phyloP scores from a whole-genome alignment of 768 basidiomycete genomes.

The Pleurotus platypus region DNA sequence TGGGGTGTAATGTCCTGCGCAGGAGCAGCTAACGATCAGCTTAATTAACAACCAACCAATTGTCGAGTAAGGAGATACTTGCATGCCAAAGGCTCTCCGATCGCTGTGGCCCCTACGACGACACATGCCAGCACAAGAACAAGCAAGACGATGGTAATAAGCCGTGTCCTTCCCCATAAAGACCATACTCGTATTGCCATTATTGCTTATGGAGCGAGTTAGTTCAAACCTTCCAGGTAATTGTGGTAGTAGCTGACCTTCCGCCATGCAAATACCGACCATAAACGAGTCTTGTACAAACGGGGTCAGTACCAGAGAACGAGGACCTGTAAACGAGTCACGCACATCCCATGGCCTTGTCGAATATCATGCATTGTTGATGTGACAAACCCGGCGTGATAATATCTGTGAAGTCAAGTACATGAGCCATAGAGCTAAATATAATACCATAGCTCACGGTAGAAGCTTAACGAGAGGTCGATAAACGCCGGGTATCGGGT shows the following conservation, averaged over 20 bases:
- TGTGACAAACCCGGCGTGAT: too few species aligned
- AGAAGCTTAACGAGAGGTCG: too few species aligned
- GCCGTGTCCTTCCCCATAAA: background rate
- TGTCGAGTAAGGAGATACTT: background rate
- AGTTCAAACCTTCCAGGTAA: background rate
- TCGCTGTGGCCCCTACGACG: background rate
- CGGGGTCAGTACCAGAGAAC: too few species aligned
- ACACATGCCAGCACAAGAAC: background rate
- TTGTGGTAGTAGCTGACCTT: background rate
- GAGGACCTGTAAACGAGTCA: too few species aligned
- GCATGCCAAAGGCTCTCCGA: background rate
- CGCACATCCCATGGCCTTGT: too few species aligned
- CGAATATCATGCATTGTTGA: too few species aligned
- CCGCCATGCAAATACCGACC: background rate
- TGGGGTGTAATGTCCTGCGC: background rate
- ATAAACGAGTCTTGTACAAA: background rate
- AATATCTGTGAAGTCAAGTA: too few species aligned
- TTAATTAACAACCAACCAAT: too few species aligned
- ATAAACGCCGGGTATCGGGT: too few species aligned
- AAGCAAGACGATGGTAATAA: background rate
- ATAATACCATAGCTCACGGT: too few species aligned
- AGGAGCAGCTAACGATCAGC: background rate
- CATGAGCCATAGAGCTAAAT: too few species aligned
- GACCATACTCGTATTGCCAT: background rate
- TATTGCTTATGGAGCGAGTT: background rate